Base-by-base conservation (phyloP, 768 basidiomycete genomes). In the Mycena galopus region DNA sequence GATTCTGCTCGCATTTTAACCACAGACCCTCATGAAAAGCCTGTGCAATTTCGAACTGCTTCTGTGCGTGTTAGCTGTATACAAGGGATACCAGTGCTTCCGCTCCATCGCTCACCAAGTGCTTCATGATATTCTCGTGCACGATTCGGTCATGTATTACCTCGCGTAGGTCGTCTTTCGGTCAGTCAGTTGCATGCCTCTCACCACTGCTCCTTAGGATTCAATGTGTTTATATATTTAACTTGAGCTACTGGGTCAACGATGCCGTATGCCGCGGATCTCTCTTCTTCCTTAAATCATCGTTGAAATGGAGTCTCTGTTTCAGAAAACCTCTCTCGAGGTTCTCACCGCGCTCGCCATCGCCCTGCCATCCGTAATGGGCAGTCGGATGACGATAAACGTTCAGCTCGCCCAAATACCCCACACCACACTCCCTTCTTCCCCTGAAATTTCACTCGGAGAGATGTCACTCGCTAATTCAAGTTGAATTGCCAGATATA, bases 311-410 rank as follows among this genome's bases (percentile, higher is more conserved):
- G 29, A 55, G 55, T 42, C 59, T 25, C 25, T 14, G 35, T 56
- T 9, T 32, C 23, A 73, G 72, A 69, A 72, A 9, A 42, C 65
- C 25, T 58, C 69, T 21, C 61, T 77, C 19, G 76, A 77, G 50
- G 58, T 69, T 17, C 44, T 69, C 37, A 74, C 74, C 14, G 75
- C 63, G 12, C 47, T 73, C n/a, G 71, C 72, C 3, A 60, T 77
- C 29, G 74, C 75, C 14, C 27, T 74, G 33, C 76, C 76, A 4
- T 73, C 56, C 44, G 67, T 71, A 3, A 61, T 76, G 67, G 65
- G 70, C 19, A 44, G 71, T 51, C 62, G 73, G 21, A 58, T 76
- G 71, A 73, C 76, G 77, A 77, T 77, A 32, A 77, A 71, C 50
- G 71, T 77, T 16, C 70, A 75, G 42, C 73, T 66, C 47, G 68